These are phyloP conservation scores for Rubia tinctorum DNA, from an alignment of 305 asterid genomes.

Conservation along the genomic window DNA sequence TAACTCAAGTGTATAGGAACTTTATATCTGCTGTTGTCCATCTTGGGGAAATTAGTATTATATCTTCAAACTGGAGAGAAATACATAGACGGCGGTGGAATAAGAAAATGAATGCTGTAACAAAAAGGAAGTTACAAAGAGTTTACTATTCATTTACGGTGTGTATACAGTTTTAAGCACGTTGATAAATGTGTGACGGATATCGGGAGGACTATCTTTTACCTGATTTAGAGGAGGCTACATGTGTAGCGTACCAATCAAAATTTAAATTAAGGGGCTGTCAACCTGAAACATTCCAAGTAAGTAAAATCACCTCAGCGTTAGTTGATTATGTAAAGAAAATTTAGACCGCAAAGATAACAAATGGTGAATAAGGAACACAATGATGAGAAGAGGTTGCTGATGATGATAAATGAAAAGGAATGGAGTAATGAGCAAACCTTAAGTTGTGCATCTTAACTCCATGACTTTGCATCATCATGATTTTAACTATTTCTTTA, in stretches of 20 bases:
- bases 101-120: not conserved
- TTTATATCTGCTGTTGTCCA: too few species aligned
- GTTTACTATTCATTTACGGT: slow-evolving; percentile 45
- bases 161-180: slow-evolving; percentile 68
- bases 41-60: slow-evolving; percentile 10
- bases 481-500: slow-evolving; percentile 58
- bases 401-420: not conserved
- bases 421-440: slow-evolving; percentile 28
- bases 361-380: not conserved
- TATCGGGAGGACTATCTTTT: slow-evolving; percentile 77
- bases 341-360: not conserved
- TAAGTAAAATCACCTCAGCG: slow-evolving; percentile 3
- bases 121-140: not conserved
- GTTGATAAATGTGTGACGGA: slow-evolving; percentile 93
- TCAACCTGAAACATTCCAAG: slow-evolving; percentile 60
- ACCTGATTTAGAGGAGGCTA: slow-evolving; percentile 76
- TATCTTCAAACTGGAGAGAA: not conserved
- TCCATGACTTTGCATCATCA: slow-evolving; percentile 77
- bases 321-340: not conserved
- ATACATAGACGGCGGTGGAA: not conserved
- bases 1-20: too few species aligned
- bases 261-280: slow-evolving; percentile 76
- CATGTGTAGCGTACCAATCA: slow-evolving; percentile 78
- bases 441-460: slow-evolving; percentile 83
- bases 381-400: not conserved